A percentile compares a stretch with the other conserved stretches of the same genome.
Conservation (phyloP, 73 alveolate species). For the Paramecium pentaurelia region DNA sequence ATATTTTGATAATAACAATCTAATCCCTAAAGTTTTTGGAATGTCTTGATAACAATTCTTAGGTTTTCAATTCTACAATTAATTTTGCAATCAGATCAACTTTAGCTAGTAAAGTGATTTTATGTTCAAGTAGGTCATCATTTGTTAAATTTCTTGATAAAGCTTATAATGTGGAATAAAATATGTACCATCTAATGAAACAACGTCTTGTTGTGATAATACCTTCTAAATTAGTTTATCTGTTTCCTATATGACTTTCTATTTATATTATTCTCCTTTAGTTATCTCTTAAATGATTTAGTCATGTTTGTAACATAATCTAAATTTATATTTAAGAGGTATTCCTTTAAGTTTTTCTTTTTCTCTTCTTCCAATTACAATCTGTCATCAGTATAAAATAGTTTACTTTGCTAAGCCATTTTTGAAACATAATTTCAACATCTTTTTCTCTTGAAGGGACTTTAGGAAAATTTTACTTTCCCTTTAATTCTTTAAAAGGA, state of each 20-base stretch:
- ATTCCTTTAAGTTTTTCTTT: neutral
- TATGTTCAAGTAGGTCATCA: neutral
- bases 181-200: neutral
- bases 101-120: neutral
- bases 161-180: neutral
- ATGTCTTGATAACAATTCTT: neutral
- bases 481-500: neutral
- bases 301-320: slow-evolving; percentile 38
- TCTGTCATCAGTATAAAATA: neutral
- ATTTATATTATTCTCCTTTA: neutral
- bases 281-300: neutral
- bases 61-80: neutral
- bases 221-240: neutral
- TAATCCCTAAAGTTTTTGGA: slow-evolving; percentile 13
- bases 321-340: neutral
- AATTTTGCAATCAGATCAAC: neutral
- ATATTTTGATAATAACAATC: neutral
- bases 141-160: neutral
- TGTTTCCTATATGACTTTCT: neutral
- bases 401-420: neutral
- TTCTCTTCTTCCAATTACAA: neutral
- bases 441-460: neutral
- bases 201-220: neutral
- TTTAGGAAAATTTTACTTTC: slow-evolving; percentile 26
- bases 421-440: neutral